Evolutionary conservation across 768 basidiomycete genomes (phyloP).

Genomic region (Leccinum boreale): DNA sequence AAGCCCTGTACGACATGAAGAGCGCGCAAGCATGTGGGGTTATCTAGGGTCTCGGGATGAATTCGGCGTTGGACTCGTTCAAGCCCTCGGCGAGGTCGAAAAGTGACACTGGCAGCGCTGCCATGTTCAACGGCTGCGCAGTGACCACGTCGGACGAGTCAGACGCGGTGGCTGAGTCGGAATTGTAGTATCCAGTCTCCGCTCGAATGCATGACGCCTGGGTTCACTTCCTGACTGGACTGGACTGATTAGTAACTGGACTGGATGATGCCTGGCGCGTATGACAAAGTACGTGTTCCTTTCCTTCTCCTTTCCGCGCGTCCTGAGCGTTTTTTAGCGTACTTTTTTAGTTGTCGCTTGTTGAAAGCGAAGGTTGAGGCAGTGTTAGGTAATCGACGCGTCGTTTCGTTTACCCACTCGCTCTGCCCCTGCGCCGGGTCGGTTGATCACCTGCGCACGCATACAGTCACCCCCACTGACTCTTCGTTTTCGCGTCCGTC

Average conservation of each 20-base stretch:
- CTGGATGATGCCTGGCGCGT: background rate
- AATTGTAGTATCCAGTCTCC: conserved; percentile 11
- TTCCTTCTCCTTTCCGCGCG: background rate
- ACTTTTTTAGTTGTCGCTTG: conserved; percentile 17
- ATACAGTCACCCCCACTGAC: background rate
- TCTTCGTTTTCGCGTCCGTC: background rate
- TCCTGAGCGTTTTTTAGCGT: conserved; percentile 3
- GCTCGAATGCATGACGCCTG: conserved; percentile 5
- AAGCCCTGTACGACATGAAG: background rate
- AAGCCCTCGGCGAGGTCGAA: background rate
- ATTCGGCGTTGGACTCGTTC: background rate
- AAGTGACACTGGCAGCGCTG: too few species aligned
- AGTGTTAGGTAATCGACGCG: conserved; percentile 33
- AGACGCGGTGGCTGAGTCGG: conserved; percentile 3
- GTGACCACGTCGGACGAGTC: too few species aligned
- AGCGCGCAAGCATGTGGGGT: background rate
- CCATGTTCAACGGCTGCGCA: too few species aligned
- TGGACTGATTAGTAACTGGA: conserved; percentile 13
- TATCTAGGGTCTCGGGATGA: background rate
- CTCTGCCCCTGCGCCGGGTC: conserved; percentile 25
- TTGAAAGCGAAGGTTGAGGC: conserved; percentile 16
- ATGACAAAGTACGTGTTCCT: background rate
- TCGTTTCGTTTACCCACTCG: conserved; percentile 21
- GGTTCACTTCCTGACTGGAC: conserved; percentile 1
- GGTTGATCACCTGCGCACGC: conserved; percentile 5